Evolutionary conservation across 805 yeast species (phyloP).

Genomic region (Candida ulmi): DNA sequence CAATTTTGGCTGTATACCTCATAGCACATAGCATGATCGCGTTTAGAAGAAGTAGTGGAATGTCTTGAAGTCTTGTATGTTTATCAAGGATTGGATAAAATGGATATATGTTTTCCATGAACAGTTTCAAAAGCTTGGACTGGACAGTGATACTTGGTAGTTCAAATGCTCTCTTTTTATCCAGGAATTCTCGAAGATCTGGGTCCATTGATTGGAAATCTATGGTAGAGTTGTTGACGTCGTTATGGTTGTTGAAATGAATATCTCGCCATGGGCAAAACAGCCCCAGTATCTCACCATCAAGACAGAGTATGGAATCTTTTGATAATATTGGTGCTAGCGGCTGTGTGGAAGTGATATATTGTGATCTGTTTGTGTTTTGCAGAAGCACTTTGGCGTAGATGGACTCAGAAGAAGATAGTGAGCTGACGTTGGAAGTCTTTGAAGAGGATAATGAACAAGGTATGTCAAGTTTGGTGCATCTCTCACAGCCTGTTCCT

Average conservation of each 20-base stretch:
- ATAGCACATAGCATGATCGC: conserved; percentile 5
- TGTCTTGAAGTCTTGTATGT: neutral
- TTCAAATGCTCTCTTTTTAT: conserved; percentile 5
- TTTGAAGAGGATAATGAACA: neutral
- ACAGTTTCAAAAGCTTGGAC: conserved; percentile 1
- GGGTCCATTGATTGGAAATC: conserved; percentile 2
- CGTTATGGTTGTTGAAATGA: neutral
- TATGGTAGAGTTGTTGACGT: neutral
- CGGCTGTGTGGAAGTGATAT: conserved; percentile 9
- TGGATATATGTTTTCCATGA: conserved; percentile 5
- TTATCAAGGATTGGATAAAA: conserved; percentile 5
- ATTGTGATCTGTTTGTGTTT: conserved; percentile 5
- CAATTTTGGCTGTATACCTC: neutral
- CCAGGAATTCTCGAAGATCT: conserved; percentile 2
- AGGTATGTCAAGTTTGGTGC: no score
- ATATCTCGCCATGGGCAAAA: conserved; percentile 8
- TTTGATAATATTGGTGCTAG: conserved; percentile 8
- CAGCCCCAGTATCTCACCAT: conserved; percentile 9
- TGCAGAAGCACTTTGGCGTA: conserved; percentile 6
- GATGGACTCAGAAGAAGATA: conserved; percentile 3
- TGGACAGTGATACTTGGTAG: conserved; percentile 2
- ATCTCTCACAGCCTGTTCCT: no score
- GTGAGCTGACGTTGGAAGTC: neutral
- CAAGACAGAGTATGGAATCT: conserved; percentile 7
- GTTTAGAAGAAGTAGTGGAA: conserved; percentile 6